Percentiles rank a stretch among this genome's conserved stretches.
Conservation (phyloP, 2,329 filamentous ascomycete genomes). For the Emergomyces pasteurianus region DNA sequence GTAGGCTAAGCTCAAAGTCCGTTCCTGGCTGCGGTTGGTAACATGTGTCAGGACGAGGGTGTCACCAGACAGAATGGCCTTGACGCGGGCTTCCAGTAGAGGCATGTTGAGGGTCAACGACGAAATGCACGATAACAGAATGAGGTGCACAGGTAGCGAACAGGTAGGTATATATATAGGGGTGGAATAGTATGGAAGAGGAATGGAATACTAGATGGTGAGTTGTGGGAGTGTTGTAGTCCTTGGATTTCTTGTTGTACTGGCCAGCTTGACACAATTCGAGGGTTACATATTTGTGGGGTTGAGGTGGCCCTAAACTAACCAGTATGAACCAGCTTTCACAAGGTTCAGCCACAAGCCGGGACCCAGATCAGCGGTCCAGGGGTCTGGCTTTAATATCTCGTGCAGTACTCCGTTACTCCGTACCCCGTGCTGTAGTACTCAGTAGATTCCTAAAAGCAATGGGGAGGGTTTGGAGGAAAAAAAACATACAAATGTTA, state of each 20-base stretch:
- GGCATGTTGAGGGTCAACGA: constrained; percentile 16
- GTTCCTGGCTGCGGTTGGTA: constrained; percentile 70
- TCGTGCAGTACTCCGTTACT: too few relatives aligned
- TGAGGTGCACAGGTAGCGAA: neutral
- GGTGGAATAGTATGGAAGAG: neutral
- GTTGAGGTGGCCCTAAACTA: neutral
- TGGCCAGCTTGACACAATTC: constrained; percentile 1
- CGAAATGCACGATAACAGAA: neutral
- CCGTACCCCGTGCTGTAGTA: too few relatives aligned
- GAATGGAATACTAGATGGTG: neutral
- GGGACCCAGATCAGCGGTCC: neutral
- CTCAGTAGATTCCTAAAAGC: too few relatives aligned
- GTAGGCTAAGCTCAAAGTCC: constrained; percentile 80
- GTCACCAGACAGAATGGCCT: constrained; percentile 89
- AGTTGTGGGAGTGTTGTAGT: neutral
- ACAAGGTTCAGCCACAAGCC: neutral
- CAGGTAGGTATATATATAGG: neutral
- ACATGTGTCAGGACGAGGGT: constrained; percentile 74
- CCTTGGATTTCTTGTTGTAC: neutral
- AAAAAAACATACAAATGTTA: too few relatives aligned
- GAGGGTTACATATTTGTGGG: constrained; percentile 1
- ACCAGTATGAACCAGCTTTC: neutral
- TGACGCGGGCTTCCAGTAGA: constrained; percentile 58
- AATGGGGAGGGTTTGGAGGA: too few relatives aligned
- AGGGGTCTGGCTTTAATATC: too few relatives aligned